Evolutionary conservation across 352 stramenopile species (phyloP).

Genomic region (Elongisporangium undulatum): DNA sequence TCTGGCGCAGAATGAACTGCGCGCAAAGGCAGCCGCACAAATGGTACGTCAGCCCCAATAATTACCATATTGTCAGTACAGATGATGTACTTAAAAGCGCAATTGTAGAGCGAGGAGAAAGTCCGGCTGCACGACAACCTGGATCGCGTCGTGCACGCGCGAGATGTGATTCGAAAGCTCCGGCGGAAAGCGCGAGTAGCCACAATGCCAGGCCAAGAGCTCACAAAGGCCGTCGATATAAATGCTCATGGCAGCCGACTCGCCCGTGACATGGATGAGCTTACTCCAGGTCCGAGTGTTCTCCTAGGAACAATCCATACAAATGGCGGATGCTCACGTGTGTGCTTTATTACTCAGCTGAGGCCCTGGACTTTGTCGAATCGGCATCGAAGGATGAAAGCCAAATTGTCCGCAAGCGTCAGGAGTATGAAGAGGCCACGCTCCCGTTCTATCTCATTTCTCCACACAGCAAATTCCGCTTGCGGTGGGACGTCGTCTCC

Average conservation of each 20-base stretch:
- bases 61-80: no score
- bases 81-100: neutral
- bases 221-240: constrained; percentile 20
- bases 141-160: constrained; percentile 51
- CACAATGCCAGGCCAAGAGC: constrained; percentile 17
- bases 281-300: constrained; percentile 54
- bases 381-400: constrained; percentile 70
- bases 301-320: no score
- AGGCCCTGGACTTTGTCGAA: constrained; percentile 78
- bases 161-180: constrained; percentile 50
- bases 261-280: constrained; percentile 66
- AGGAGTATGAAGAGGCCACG: constrained; percentile 77
- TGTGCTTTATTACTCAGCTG: constrained; percentile 22
- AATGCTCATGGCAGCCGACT: constrained; percentile 21
- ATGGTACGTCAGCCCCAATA: constrained; percentile 17
- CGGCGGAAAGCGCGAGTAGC: constrained; percentile 53
- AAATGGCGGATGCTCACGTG: neutral
- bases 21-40: constrained; percentile 59
- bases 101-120: constrained; percentile 12
- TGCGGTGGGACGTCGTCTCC: constrained; percentile 73
- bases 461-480: constrained; percentile 64
- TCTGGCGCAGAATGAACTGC: constrained; percentile 74
- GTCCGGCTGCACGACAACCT: constrained; percentile 35
- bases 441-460: constrained; percentile 78
- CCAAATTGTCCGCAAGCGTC: constrained; percentile 86